Evolutionary conservation across 1,139 yeast genomes (phyloP).

Genomic region (Geotrichum histeridarum): DNA sequence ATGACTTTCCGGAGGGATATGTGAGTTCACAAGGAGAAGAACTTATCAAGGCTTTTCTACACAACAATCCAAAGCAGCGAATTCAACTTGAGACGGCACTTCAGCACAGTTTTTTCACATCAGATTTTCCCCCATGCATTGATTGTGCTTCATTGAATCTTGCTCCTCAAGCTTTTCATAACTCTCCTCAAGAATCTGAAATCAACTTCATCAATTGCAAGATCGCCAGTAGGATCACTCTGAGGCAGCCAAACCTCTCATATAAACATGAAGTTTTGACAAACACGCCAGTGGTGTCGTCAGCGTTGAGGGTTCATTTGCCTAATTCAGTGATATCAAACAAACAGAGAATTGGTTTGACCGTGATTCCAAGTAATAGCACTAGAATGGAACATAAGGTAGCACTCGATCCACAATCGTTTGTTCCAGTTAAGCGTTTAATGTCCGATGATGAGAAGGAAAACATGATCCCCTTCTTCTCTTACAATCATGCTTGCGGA

Average conservation of each 20-base stretch:
- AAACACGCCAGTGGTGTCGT: conserved; percentile 48
- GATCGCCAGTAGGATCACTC: conserved; percentile 42
- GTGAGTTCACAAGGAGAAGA: conserved; percentile 67
- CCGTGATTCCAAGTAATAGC: too few relatives aligned
- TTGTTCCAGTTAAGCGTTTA: too few relatives aligned
- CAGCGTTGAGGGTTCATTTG: conserved; percentile 54
- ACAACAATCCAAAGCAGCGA: conserved; percentile 72
- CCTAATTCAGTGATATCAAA: too few relatives aligned
- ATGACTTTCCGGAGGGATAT: conserved; percentile 70
- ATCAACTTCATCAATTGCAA: conserved; percentile 52
- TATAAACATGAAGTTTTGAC: conserved; percentile 1
- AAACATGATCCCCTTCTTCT: too few relatives aligned
- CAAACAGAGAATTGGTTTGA: too few relatives aligned
- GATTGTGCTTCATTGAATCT: conserved; percentile 50
- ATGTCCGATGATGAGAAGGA: too few relatives aligned
- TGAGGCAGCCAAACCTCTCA: conserved; percentile 45
- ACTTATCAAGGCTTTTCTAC: conserved; percentile 65
- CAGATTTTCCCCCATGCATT: conserved; percentile 73
- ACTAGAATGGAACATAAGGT: conserved; percentile 80
- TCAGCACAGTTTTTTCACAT: conserved; percentile 66
- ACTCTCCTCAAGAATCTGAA: conserved; percentile 58
- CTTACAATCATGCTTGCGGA: too few relatives aligned
- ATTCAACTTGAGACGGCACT: conserved; percentile 76
- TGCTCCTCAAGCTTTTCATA: conserved; percentile 53
- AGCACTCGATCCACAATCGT: conserved; percentile 29